Conservation (phyloP, 257 asterid species). For the Penstemon newberryi region DNA sequence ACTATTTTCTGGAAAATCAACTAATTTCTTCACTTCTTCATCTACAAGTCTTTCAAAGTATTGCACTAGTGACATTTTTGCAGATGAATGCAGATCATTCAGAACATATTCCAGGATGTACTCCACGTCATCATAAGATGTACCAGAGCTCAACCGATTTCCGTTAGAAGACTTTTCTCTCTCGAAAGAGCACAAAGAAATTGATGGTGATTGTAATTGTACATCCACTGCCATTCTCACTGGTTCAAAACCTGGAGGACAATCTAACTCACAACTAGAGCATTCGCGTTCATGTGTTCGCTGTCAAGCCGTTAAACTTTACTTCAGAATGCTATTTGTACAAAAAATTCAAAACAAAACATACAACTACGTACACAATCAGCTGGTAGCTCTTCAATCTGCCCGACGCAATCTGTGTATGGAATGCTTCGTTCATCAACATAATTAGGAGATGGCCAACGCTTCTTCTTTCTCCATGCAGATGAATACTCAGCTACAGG, state of each 20-base stretch:
- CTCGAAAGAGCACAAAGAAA: constrained; percentile 34
- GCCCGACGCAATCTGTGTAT: constrained; percentile 29
- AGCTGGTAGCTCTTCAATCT: constrained; percentile 38
- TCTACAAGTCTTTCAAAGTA: constrained; percentile 52
- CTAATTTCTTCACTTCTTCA: constrained; percentile 59
- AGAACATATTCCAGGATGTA: constrained; percentile 52
- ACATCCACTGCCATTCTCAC: constrained; percentile 36
- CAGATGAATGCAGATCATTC: constrained; percentile 70
- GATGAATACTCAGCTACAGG: constrained; percentile 63
- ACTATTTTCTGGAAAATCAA: constrained; percentile 36
- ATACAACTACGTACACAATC: constrained; percentile 49
- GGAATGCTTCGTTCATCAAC: constrained; percentile 34
- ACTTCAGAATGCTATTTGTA: constrained; percentile 31
- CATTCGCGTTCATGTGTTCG: constrained; percentile 44
- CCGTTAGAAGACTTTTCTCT: constrained; percentile 33
- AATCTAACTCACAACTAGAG: constrained; percentile 52
- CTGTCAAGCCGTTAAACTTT: constrained; percentile 44
- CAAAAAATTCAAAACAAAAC: constrained; percentile 26
- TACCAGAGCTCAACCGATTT: constrained; percentile 21
- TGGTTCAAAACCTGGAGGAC: constrained; percentile 83
- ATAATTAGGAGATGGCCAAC: constrained; percentile 50
- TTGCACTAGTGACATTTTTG: constrained; percentile 48
- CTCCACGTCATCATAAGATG: constrained; percentile 37
- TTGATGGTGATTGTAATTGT: constrained; percentile 30
- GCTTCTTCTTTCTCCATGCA: constrained; percentile 76